phyloP scores from a whole-genome alignment of 805 yeast genomes.

The Starmerella powellii region DNA sequence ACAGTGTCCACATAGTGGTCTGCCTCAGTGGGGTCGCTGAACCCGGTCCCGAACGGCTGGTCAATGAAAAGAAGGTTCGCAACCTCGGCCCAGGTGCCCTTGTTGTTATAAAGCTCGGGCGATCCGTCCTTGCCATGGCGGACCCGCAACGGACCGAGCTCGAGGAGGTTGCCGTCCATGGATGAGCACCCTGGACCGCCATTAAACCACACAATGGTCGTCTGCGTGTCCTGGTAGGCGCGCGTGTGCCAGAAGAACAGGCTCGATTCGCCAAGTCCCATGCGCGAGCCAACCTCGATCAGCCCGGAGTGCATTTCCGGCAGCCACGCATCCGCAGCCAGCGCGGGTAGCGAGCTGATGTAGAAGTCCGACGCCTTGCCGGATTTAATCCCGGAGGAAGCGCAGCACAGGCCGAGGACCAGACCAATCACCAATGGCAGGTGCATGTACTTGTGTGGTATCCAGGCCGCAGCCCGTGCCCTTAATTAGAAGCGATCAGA shows the following conservation, averaged over 20 bases:
- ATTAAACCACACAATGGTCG: slow-evolving; percentile 65
- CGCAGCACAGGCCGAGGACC: slow-evolving; percentile 1
- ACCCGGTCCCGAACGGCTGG: slow-evolving; percentile 93
- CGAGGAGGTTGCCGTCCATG: slow-evolving; percentile 93
- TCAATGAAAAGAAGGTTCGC: slow-evolving; percentile 79
- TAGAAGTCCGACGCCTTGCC: slow-evolving; percentile 19
- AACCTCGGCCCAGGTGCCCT: slow-evolving; percentile 71
- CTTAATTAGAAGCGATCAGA: no score
- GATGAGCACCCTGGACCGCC: slow-evolving; percentile 99
- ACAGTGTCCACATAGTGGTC: slow-evolving; percentile 31
- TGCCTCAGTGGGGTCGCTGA: slow-evolving; percentile 49
- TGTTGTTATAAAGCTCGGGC: slow-evolving; percentile 34
- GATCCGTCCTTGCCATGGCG: slow-evolving; percentile 31
- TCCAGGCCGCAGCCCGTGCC: no score
- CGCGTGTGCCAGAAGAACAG: slow-evolving; percentile 70
- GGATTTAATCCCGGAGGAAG: slow-evolving; percentile 5
- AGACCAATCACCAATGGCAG: not conserved
- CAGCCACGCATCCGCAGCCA: slow-evolving; percentile 19
- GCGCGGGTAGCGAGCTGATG: slow-evolving; percentile 29
- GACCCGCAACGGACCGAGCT: slow-evolving; percentile 76
- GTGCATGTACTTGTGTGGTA: no score
- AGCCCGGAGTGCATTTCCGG: slow-evolving; percentile 47
- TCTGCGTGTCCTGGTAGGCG: slow-evolving; percentile 25
- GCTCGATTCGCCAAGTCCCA: slow-evolving; percentile 34
- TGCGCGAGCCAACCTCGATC: slow-evolving; percentile 42